Base-by-base conservation (phyloP, 176 grass and related monocot species). In the Eremochloa ophiuroides region DNA sequence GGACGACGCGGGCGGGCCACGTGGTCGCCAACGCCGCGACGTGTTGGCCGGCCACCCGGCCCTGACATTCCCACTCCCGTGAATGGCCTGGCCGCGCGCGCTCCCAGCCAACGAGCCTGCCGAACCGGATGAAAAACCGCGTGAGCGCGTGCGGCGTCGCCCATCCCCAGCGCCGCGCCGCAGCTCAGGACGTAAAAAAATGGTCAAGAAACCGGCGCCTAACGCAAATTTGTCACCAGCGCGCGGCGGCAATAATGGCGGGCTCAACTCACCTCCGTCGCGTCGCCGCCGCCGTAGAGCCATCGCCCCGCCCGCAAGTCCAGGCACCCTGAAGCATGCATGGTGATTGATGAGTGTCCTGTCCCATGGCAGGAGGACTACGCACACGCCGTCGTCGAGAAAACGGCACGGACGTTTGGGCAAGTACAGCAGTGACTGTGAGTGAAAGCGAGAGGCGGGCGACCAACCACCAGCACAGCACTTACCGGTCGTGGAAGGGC, bases 261-360 rank as follows among this genome's bases (percentile, higher is more conserved):
- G 59, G 12, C 35, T 25, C 35, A 82, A 22, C 92, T 89, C 80
- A 99, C 97, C 93, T 89, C 76, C 68, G 82, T 80, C 39, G 91
- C 76, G 88, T 99, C 56, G 23, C 23, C 93, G 65, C 43, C 64
- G 75, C 75, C 79, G 61, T 91, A 74, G 62, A 91, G 87, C 75
- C 89, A 86, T 38, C 67, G 76, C 62, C 83, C 80, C 40, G 89
- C 71, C 22, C 86, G 88, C 97, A 93, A 99, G 56, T 76, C 69
- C 64, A 95, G 65, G 76, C 97, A 99, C 31, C 89, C 97, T 99
- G 77, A 73, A 39, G 50, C 22, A 43, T n/a, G 10, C 37, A 56
- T 27, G 42, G 35, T 47, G n/a, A n/a, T n/a, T n/a, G n/a, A n/a
- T n/a, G n/a, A n/a, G n/a, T n/a, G n/a, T n/a, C n/a, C n/a, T n/a